These are phyloP conservation scores for Purpureocillium lavendulum DNA, from an alignment of 2,329 filamentous ascomycete species.

Conservation along the genomic window DNA sequence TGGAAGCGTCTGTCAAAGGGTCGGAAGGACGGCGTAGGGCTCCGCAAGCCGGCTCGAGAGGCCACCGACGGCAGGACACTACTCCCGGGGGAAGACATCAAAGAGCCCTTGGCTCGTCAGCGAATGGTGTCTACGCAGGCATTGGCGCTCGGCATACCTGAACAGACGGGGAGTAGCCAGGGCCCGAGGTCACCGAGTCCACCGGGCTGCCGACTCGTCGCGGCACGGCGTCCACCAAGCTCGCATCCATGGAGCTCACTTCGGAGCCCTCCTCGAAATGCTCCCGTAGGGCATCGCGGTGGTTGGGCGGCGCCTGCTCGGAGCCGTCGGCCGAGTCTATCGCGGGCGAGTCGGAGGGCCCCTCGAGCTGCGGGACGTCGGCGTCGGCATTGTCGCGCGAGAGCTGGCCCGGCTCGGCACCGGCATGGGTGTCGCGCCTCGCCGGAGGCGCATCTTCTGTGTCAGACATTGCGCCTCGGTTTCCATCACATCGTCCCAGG, in stretches of 20 bases:
- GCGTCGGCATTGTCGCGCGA: slow-evolving; percentile 7
- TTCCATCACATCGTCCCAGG: slow-evolving; percentile 27
- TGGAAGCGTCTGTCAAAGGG: slow-evolving; percentile 95
- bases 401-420: slow-evolving; percentile 30
- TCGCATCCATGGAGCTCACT: slow-evolving; percentile 41
- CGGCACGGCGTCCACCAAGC: slow-evolving; percentile 38
- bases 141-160: slow-evolving; percentile 45
- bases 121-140: neutral
- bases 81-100: slow-evolving; percentile 61
- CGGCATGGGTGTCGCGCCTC: slow-evolving; percentile 29
- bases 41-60: slow-evolving; percentile 55
- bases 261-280: slow-evolving; percentile 39
- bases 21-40: slow-evolving; percentile 74
- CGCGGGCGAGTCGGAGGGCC: slow-evolving; percentile 3
- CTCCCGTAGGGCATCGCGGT: slow-evolving; percentile 35
- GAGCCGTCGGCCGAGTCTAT: slow-evolving; percentile 7
- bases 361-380: slow-evolving; percentile 12
- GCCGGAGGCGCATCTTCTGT: slow-evolving; percentile 34
- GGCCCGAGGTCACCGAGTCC: slow-evolving; percentile 61
- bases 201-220: slow-evolving; percentile 57
- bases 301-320: slow-evolving; percentile 26
- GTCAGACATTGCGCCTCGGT: slow-evolving; percentile 37
- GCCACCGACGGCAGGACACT: slow-evolving; percentile 63
- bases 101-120: slow-evolving; percentile 44
- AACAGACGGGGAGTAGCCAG: slow-evolving; percentile 77